A percentile compares a stretch with the other conserved stretches of the same genome.
These are phyloP conservation scores for Blumeria hordei DNA, from an alignment of 2,329 filamentous ascomycete genomes.

Conservation along the genomic window DNA sequence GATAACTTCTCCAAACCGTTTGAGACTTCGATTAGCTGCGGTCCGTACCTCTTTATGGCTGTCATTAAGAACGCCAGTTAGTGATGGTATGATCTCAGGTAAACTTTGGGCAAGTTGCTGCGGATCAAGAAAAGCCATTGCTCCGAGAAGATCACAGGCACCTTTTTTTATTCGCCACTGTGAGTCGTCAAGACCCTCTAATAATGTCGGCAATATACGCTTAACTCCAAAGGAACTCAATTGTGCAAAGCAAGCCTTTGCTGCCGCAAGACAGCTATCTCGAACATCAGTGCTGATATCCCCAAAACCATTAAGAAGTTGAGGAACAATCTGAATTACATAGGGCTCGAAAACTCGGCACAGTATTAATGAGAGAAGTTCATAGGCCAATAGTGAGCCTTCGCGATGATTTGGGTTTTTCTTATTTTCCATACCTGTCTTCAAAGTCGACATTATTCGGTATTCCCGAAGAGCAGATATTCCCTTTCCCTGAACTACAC, in stretches of 20 bases:
- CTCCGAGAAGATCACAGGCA: constrained; percentile 83
- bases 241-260: constrained; percentile 82
- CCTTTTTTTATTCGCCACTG: constrained; percentile 99
- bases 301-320: constrained; percentile 71
- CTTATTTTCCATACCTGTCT: constrained; percentile 75
- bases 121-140: constrained; percentile 95
- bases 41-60: constrained; percentile 91
- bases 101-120: constrained; percentile 80
- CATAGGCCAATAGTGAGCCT: constrained; percentile 71
- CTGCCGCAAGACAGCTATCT: constrained; percentile 75
- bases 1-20: constrained; percentile 96
- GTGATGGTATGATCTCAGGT: constrained; percentile 86
- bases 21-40: constrained; percentile 84
- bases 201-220: constrained; percentile 70
- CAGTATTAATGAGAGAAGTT: constrained; percentile 67
- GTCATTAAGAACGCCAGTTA: constrained; percentile 85
- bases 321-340: constrained; percentile 81
- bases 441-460: constrained; percentile 62
- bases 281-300: constrained; percentile 74
- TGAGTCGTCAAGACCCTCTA: constrained; percentile 77
- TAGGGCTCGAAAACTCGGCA: constrained; percentile 88
- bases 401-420: constrained; percentile 77
- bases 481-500: constrained; percentile 71
- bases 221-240: constrained; percentile 93
- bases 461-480: constrained; percentile 62